Evolutionary conservation across 768 basidiomycete species (phyloP), one percentile per base, ranked within the genome.

Genomic region (Pleurotus ostreatus): DNA sequence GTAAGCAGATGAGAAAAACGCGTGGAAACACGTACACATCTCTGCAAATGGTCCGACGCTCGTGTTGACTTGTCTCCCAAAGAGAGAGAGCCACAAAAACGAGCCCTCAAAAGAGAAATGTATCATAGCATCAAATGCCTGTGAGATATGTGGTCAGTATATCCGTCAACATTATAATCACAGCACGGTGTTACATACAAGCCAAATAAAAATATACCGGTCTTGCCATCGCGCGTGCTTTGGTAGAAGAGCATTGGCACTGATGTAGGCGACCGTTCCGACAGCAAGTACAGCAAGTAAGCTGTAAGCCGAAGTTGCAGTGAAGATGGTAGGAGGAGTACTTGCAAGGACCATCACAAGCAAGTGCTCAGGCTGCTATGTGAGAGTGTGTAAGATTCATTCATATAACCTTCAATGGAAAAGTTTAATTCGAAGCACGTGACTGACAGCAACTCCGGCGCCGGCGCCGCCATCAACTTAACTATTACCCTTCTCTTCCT

Each of bases 71-170:
- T 83, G 78, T 43, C 84, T 75, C 34, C 89, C 90, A 60, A 92
- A 89, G 49, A 78, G 78, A 2, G 89, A 91, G 46, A 87, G 74
- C 69, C 84, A 91, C 34, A 93, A 75, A 75, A 89, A 93, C 4
- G 89, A 84, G 7, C 88, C 91, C 65, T 93, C 91, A 56, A 89
- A 83, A 0, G 75, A 74, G 67, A 90, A 88, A 66, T 92, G 91
- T 57, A 89, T 89, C 66, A 89, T 74, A 3, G 82, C 89, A 66
- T 92, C 89, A 61, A 92, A 92, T 18, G 86, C 79, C 89, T 89
- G 61, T 34, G n/a, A 22, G 59, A 13, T 45, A 23, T 15, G 13
- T 30, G 12, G 46, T 45, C 43, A 23, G 46, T 25, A 16, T 25
- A 26, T 7, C 18, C 9, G 39, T 22, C 16, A 41, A 41, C n/a